Conservation (phyloP, 495 filamentous ascomycete genomes). For the Chaetomium cochliodes region DNA sequence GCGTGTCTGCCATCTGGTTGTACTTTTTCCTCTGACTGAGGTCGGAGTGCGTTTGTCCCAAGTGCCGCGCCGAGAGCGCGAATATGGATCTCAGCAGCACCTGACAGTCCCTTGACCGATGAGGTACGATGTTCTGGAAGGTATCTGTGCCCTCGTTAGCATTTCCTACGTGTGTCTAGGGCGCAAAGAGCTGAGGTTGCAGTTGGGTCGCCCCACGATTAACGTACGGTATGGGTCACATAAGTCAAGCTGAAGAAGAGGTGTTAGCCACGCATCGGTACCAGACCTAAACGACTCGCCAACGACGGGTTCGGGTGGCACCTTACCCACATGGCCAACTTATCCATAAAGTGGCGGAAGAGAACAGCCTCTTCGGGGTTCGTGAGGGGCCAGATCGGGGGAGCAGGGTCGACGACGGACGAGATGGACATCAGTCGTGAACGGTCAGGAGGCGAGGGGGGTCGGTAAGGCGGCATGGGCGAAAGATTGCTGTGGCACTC, state of each 20-base stretch:
- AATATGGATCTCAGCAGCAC: constrained; percentile 59
- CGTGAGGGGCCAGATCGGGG: constrained; percentile 39
- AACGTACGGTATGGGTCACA: constrained; percentile 47
- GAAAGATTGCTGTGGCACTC: constrained; percentile 6
- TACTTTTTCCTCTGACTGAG: not conserved
- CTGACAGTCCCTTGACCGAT: constrained; percentile 49
- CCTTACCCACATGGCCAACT: constrained; percentile 51
- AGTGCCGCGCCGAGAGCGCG: constrained; percentile 56
- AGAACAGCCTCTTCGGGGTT: constrained; percentile 42
- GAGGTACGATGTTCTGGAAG: constrained; percentile 55
- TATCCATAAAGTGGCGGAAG: constrained; percentile 50
- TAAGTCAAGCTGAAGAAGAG: constrained; percentile 51
- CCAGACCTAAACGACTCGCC: not conserved
- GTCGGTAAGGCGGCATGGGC: not conserved
- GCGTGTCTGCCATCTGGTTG: constrained; percentile 45
- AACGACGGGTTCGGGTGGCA: not conserved
- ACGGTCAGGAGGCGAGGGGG: constrained; percentile 25
- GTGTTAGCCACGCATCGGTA: not conserved
- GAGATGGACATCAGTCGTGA: constrained; percentile 20
- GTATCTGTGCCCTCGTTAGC: constrained; percentile 34
- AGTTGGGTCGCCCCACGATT: not conserved
- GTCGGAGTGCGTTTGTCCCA: constrained; percentile 44
- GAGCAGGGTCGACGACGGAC: constrained; percentile 5
- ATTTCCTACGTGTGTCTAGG: not conserved
- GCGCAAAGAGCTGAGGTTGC: not conserved